These are phyloP conservation scores for Lachancea cidri DNA, from an alignment of 805 yeast genomes.

Conservation along the genomic window DNA sequence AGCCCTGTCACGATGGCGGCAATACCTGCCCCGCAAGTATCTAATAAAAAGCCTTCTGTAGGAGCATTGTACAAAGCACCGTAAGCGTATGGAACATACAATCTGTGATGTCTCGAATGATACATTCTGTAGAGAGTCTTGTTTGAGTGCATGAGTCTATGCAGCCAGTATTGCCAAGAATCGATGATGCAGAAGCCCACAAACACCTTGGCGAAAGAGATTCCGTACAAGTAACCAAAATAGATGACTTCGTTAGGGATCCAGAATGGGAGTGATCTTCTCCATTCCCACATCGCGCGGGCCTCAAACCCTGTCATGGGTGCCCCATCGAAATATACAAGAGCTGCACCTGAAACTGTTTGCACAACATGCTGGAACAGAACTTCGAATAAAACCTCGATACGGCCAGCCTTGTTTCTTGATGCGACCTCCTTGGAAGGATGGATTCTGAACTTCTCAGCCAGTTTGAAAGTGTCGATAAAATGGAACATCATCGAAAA, in stretches of 20 bases:
- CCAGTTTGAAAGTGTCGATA: constrained; percentile 67
- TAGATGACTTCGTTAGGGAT: constrained; percentile 48
- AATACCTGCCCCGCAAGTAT: constrained; percentile 87
- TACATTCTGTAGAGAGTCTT: constrained; percentile 68
- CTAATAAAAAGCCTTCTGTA: constrained; percentile 87
- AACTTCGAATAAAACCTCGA: constrained; percentile 76
- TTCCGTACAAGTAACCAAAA: constrained; percentile 55
- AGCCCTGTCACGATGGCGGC: constrained; percentile 61
- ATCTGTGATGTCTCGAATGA: constrained; percentile 91
- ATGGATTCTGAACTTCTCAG: constrained; percentile 84
- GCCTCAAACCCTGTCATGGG: constrained; percentile 50
- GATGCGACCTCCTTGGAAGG: constrained; percentile 78
- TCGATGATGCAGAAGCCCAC: constrained; percentile 75
- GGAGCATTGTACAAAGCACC: constrained; percentile 96
- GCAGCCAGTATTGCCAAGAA: constrained; percentile 93
- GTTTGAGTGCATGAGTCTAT: constrained; percentile 82
- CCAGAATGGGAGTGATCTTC: constrained; percentile 27
- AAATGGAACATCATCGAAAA: constrained; percentile 69
- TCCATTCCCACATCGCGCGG: constrained; percentile 42
- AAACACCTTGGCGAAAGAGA: constrained; percentile 51
- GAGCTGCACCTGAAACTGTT: constrained; percentile 57
- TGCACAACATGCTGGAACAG: constrained; percentile 81
- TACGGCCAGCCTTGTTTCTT: constrained; percentile 68
- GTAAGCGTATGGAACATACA: constrained; percentile 93
- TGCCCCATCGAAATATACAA: constrained; percentile 52